phyloP scores from a whole-genome alignment of 129 eudicot species.

The Saussurea involucrata region DNA sequence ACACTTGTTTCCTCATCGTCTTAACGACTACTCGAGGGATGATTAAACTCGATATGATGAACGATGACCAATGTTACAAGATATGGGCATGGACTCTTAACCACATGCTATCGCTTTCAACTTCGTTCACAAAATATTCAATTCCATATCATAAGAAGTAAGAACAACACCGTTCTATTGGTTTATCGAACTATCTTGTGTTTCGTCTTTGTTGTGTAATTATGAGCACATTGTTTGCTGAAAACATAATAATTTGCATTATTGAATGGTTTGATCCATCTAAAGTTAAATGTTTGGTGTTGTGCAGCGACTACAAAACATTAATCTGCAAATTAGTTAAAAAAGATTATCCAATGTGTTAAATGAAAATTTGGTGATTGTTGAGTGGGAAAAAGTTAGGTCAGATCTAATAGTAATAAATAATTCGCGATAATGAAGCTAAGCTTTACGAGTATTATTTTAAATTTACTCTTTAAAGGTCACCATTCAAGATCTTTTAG shows the following conservation, averaged over 20 bases:
- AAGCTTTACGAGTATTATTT: no score
- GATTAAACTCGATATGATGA: conserved; percentile 80
- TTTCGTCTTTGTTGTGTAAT: conserved; percentile 23
- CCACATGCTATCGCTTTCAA: conserved; percentile 63
- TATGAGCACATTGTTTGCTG: conserved; percentile 19
- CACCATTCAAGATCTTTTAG: no score
- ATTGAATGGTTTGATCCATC: neutral
- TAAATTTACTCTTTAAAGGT: no score
- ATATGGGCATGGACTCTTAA: conserved; percentile 79
- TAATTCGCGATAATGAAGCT: no score
- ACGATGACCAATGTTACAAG: conserved; percentile 55
- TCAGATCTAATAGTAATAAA: no score
- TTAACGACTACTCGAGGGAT: conserved; percentile 67
- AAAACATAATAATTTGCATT: conserved; percentile 19
- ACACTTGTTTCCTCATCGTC: conserved; percentile 66
- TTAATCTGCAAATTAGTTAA: no score
- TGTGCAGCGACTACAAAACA: neutral
- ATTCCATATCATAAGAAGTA: conserved; percentile 42
- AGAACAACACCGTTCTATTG: neutral
- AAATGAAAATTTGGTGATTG: no score
- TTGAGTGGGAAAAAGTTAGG: no score
- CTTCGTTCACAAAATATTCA: conserved; percentile 52
- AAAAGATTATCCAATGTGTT: no score
- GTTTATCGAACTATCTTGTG: conserved; percentile 9
- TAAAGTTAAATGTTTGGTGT: neutral